phyloP scores from a whole-genome alignment of 257 asterid genomes.

The Solanum chilense region DNA sequence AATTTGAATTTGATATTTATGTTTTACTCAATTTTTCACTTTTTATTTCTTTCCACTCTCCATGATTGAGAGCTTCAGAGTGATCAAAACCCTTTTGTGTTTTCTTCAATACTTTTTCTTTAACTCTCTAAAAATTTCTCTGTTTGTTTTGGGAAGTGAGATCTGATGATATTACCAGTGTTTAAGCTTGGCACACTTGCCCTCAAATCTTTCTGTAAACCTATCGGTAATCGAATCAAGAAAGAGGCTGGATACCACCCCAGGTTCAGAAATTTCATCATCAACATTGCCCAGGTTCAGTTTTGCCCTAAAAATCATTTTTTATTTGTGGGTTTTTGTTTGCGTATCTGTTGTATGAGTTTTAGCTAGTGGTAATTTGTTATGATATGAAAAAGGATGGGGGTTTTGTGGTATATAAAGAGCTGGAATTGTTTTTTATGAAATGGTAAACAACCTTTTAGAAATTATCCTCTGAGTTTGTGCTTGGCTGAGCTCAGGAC shows the following conservation, averaged over 20 bases:
- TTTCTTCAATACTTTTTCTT: neutral
- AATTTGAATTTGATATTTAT: no score
- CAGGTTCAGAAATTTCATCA: slow-evolving; percentile 50
- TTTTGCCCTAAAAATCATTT: neutral
- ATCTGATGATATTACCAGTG: slow-evolving; percentile 53
- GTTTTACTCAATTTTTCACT: neutral
- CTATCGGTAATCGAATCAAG: slow-evolving; percentile 73
- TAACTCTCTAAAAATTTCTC: neutral
- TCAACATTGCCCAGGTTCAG: slow-evolving; percentile 70
- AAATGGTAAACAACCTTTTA: neutral
- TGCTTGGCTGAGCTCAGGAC: neutral
- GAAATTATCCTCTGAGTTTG: neutral
- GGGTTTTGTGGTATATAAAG: neutral
- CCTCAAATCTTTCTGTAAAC: slow-evolving; percentile 65
- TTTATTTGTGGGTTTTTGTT: neutral
- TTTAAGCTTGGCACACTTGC: slow-evolving; percentile 80
- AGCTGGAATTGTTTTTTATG: neutral
- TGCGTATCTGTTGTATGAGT: neutral
- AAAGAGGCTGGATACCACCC: slow-evolving; percentile 66
- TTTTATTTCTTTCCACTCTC: neutral
- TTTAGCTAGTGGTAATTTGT: neutral
- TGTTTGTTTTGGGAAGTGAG: neutral
- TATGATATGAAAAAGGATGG: neutral
- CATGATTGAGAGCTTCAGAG: neutral
- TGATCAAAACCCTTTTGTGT: neutral